Evolutionary conservation across 441 rosid species (phyloP), one percentile per base, ranked within the genome.

Genomic region (Kokia cookei): DNA sequence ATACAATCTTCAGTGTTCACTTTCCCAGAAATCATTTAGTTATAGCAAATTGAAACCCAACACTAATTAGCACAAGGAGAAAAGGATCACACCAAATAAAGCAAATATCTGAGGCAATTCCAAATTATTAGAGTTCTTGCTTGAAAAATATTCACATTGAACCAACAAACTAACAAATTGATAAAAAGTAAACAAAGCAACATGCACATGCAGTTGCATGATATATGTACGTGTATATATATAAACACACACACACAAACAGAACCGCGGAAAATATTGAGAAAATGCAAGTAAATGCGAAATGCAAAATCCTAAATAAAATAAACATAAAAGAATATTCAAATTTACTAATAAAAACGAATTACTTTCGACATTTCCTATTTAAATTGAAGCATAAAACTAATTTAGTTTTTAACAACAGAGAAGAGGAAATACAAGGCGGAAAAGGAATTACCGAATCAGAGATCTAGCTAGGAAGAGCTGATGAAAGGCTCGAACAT

Each of bases 391-490:
- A 55, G 24, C 32, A 55, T 24, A 22, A 45, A 12, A 22, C 8
- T 55, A 19, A 7, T 55, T 55, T 55, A 55, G 29, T 55, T 55
- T 3, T 55, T 55, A 55, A 55, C 61, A n/a, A 10, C 32, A 22
- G 12, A 9, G 29, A 55, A 22, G 10, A 55, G 61, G 2, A 10
- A 22, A 22, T 26, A 51, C 4, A 54, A 17, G 79, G 42, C 22
- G 32, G 75, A 72, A 77, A 79, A 51, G 10, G 6, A 3, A n/a
- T 42, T 66, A 82, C 83, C 85, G 75, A 75, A 79, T 40, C 64
- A 72, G 74, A 79, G 83, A 79, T 82, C 83, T 75, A 65, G 50
- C 60, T 4, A 14, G 7, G 61, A 15, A 26, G 32, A 61, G 57
- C 60, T 3, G 26, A 9, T 64, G 53, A 26, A 58, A 26, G 35